phyloP scores from a whole-genome alignment of 75 land plant species.

The Larix kaempferi region DNA sequence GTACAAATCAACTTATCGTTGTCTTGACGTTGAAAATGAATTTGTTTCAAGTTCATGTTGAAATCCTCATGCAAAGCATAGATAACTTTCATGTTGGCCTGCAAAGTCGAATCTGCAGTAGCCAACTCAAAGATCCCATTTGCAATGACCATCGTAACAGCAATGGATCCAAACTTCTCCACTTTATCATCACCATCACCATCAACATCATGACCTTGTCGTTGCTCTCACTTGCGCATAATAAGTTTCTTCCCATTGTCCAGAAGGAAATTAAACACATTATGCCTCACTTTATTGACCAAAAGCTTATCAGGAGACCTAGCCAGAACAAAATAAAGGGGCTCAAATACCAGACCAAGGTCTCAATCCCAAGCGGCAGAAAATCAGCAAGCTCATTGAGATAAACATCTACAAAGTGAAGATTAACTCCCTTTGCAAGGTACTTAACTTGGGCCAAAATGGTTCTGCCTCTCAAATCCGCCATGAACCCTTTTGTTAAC shows the following conservation, averaged over 20 bases:
- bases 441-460: conserved; percentile 40
- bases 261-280: conserved; percentile 56
- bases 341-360: conserved; percentile 44
- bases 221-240: conserved; percentile 19
- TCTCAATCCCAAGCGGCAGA: conserved; percentile 38
- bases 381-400: conserved; percentile 53
- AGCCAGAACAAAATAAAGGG: conserved; percentile 44
- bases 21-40: too few species aligned
- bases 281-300: conserved; percentile 52
- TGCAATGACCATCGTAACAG: conserved; percentile 36
- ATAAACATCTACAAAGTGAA: conserved; percentile 67
- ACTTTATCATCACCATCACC: conserved; percentile 17
- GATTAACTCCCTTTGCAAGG: conserved; percentile 57
- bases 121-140: conserved; percentile 59
- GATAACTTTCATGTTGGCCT: conserved; percentile 72
- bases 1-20: too few species aligned
- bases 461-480: conserved; percentile 38
- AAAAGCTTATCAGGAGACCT: conserved; percentile 51
- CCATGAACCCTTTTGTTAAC: conserved; percentile 18
- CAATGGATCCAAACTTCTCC: conserved; percentile 42
- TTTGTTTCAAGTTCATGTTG: too few species aligned
- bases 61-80: conserved; percentile 61
- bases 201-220: conserved; percentile 22
- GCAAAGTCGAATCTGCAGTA: conserved; percentile 49
- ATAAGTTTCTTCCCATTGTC: conserved; percentile 37